These are phyloP conservation scores for Avena eriantha DNA, from an alignment of 176 grass and related monocot genomes.

Conservation along the genomic window DNA sequence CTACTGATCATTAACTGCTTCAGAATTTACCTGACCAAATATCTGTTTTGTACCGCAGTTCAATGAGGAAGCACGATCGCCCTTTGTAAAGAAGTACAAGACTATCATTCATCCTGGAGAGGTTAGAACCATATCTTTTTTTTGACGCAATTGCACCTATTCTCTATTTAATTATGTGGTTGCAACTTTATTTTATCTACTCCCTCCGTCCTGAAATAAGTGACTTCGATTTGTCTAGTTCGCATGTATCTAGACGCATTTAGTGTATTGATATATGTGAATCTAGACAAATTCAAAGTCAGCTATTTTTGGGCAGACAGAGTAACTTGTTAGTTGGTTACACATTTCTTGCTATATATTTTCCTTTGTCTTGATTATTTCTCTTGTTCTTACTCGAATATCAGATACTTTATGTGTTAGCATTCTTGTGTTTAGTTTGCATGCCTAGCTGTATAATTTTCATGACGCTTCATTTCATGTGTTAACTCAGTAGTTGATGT, in stretches of 20 bases:
- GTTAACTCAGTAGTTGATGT: neutral
- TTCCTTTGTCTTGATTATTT: slow-evolving; percentile 17
- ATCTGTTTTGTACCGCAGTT: slow-evolving; percentile 56
- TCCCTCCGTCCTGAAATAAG: no score
- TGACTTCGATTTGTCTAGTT: no score
- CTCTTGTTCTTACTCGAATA: neutral
- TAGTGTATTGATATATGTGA: no score
- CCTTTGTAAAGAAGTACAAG: slow-evolving; percentile 92
- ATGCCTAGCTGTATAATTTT: slow-evolving; percentile 16
- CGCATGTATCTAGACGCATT: no score
- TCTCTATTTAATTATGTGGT: neutral
- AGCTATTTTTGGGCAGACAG: no score
- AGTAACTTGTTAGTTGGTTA: no score
- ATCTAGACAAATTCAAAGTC: no score
- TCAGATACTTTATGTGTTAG: neutral
- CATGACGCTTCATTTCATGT: neutral
- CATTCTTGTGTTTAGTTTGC: slow-evolving; percentile 7
- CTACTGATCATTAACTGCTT: neutral
- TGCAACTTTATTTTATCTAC: slow-evolving; percentile 11
- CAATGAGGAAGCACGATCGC: slow-evolving; percentile 84
- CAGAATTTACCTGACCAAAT: slow-evolving; percentile 9
- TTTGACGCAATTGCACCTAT: neutral
- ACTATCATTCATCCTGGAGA: slow-evolving; percentile 99
- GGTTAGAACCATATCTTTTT: slow-evolving; percentile 49
- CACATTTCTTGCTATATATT: slow-evolving; percentile 15